Evolutionary conservation across 1,284 basidiomycete species (phyloP).

Genomic region (Tausonia pullulans): DNA sequence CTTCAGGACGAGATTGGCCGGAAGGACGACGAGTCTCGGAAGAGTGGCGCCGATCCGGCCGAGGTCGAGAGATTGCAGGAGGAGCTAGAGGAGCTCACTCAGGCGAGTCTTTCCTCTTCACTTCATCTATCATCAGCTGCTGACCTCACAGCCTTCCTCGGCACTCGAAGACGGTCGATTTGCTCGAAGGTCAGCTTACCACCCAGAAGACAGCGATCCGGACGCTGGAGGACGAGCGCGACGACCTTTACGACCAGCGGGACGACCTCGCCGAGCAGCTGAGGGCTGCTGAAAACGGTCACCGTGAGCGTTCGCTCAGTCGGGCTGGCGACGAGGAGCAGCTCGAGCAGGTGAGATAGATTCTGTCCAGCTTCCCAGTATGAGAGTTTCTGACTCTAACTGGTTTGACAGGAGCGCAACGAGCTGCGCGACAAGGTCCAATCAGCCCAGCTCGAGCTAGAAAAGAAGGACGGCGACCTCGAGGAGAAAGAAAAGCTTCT

Average conservation of each 20-base stretch:
- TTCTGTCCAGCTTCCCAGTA: not conserved
- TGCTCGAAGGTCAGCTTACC: conserved; percentile 26
- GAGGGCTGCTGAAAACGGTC: conserved; percentile 28
- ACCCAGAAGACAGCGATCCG: conserved; percentile 27
- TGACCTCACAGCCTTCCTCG: not conserved
- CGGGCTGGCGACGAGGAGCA: conserved; percentile 24
- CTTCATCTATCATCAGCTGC: not conserved
- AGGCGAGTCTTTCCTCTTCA: conserved; percentile 33
- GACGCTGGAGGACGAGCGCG: conserved; percentile 26
- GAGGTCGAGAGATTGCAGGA: conserved; percentile 44
- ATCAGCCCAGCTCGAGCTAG: conserved; percentile 31
- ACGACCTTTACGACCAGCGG: conserved; percentile 26
- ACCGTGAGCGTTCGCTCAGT: conserved; percentile 25
- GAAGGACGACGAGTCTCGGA: conserved; percentile 43
- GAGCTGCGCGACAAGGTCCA: conserved; percentile 33
- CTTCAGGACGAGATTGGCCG: conserved; percentile 59
- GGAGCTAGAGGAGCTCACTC: conserved; percentile 56
- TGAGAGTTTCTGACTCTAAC: not conserved
- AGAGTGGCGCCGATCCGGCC: conserved; percentile 46
- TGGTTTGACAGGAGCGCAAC: conserved; percentile 25
- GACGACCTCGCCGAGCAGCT: conserved; percentile 26
- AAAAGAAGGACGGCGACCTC: conserved; percentile 9
- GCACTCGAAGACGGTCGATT: not conserved
- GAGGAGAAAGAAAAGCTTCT: conserved; percentile 34
- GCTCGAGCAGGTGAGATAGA: conserved; percentile 28